phyloP scores from a whole-genome alignment of 768 basidiomycete species.

The Pisolithus orientalis region DNA sequence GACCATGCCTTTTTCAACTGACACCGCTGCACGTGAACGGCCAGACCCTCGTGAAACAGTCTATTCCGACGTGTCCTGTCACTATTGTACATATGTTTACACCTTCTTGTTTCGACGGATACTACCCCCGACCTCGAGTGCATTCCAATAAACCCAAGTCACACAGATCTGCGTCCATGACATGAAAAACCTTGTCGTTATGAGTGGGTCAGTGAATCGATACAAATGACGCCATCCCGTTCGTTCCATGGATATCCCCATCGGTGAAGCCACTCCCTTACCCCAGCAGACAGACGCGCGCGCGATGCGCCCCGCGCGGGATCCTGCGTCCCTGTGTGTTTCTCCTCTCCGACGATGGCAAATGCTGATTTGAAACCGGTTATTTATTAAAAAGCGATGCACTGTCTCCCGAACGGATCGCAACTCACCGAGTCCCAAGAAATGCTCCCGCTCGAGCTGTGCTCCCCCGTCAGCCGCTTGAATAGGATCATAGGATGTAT shows the following conservation, averaged over 20 bases:
- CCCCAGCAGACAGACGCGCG: constrained; percentile 75
- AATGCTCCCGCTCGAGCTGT: constrained; percentile 83
- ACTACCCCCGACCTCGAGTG: too few relatives aligned
- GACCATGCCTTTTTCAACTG: too few relatives aligned
- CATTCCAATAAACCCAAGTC: too few relatives aligned
- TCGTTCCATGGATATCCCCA: constrained; percentile 98
- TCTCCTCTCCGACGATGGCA: constrained; percentile 90
- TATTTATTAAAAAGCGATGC: constrained; percentile 5
- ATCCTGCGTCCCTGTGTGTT: constrained; percentile 92
- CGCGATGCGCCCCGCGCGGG: constrained; percentile 74
- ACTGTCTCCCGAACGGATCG: constrained; percentile 3
- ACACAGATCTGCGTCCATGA: too few relatives aligned
- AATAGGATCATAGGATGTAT: constrained; percentile 4
- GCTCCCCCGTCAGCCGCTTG: constrained; percentile 9
- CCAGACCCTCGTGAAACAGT: too few relatives aligned
- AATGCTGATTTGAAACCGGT: constrained; percentile 48
- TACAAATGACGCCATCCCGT: constrained; percentile 82
- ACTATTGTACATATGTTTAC: too few relatives aligned
- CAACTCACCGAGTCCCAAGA: constrained; percentile 71
- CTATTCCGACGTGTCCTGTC: too few relatives aligned
- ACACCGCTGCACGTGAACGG: too few relatives aligned
- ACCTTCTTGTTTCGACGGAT: too few relatives aligned
- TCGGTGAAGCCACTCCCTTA: constrained; percentile 86
- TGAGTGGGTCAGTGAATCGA: constrained; percentile 77
- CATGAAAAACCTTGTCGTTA: constrained; percentile 8